Conservation (phyloP, 495 filamentous ascomycete species). For the Podospora pseudopauciseta region DNA sequence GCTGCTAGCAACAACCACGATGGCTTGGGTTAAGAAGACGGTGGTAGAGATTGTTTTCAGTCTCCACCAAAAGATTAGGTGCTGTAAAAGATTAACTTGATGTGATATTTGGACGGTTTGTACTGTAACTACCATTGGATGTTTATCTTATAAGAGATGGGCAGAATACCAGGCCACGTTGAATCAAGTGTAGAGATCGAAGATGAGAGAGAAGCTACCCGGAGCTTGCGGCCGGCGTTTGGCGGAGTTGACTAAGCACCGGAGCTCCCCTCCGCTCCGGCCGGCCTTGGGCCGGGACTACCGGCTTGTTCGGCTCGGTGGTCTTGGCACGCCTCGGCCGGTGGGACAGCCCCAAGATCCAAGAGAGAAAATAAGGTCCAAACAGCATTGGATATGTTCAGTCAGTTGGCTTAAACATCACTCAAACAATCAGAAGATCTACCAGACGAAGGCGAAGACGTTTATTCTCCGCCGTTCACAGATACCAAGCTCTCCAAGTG, state of each 20-base stretch:
- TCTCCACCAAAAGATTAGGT: no score
- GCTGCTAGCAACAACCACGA: background rate
- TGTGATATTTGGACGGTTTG: background rate
- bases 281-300: background rate
- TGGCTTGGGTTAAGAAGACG: background rate
- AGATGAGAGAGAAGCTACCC: background rate
- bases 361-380: background rate
- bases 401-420: no score
- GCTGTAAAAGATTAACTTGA: background rate
- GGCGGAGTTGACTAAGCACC: no score
- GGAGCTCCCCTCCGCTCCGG: background rate
- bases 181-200: no score
- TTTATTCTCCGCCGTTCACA: no score
- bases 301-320: background rate
- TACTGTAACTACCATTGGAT: background rate
- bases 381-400: background rate
- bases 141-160: no score
- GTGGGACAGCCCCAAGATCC: background rate
- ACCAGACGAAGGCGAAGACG: no score
- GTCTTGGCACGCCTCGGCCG: background rate
- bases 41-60: background rate
- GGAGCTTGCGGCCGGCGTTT: background rate
- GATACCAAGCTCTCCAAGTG: background rate
- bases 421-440: no score
- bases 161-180: no score